Percentiles rank a stretch among this genome's conserved stretches.
phyloP scores from a whole-genome alignment of 306 rosid species.

The Albizia julibrissin region DNA sequence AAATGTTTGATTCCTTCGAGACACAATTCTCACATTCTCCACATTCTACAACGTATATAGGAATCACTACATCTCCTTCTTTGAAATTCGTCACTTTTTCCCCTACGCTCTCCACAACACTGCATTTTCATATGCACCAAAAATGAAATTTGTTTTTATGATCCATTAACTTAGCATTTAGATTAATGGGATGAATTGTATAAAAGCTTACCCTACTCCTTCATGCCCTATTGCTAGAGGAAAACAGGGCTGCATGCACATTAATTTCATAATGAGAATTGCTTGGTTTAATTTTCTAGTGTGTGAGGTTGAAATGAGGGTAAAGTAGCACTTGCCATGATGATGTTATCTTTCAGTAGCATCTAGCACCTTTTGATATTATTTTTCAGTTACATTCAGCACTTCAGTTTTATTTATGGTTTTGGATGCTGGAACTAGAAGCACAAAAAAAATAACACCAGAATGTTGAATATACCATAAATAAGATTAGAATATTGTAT shows the following conservation, averaged over 20 bases:
- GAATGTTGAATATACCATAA: no score
- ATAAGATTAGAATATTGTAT: no score
- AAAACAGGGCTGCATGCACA: background rate
- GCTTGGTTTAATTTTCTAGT: background rate
- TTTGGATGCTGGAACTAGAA: no score
- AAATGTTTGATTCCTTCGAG: background rate
- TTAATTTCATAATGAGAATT: background rate
- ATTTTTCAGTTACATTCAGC: no score
- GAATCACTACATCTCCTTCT: conserved; percentile 42
- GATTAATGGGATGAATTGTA: background rate
- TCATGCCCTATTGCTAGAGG: conserved; percentile 1
- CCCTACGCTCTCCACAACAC: conserved; percentile 35
- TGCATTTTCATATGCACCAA: background rate
- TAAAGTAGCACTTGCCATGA: no score
- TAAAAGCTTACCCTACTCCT: background rate
- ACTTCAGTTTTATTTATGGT: no score
- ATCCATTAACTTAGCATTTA: background rate
- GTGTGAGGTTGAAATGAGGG: background rate
- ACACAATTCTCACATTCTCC: background rate
- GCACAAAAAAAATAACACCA: no score
- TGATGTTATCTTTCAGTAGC: no score
- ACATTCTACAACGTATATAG: conserved; percentile 17
- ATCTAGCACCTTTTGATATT: no score
- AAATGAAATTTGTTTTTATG: background rate
- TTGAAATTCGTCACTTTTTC: conserved; percentile 25